Conservation (phyloP, 139 green algal species). For the Chlorella sp. region DNA sequence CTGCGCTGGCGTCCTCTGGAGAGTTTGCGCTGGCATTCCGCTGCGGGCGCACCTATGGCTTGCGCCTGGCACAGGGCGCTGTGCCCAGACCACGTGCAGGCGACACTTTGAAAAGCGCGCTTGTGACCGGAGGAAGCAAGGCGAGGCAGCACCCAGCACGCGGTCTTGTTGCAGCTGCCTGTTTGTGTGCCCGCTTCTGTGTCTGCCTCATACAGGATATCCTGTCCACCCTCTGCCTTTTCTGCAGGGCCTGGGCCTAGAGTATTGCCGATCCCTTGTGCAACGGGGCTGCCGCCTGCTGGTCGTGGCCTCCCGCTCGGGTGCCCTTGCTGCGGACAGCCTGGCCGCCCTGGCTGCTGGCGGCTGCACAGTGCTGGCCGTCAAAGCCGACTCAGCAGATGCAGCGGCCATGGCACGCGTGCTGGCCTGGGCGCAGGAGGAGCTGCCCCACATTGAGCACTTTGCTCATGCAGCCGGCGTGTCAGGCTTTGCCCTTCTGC, state of each 20-base stretch:
- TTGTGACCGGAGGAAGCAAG: conserved; percentile 4
- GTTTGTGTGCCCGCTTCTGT: not conserved
- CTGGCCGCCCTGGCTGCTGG: not conserved
- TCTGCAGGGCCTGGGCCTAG: not conserved
- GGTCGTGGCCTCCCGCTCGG: not conserved
- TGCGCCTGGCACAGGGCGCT: not conserved
- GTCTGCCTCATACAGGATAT: not conserved
- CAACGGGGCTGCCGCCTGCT: not conserved
- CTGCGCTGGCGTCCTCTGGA: not conserved
- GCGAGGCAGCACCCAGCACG: not conserved
- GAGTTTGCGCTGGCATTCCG: not conserved
- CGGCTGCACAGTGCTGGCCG: not conserved
- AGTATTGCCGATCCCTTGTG: not conserved
- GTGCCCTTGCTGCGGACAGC: not conserved
- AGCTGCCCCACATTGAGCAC: conserved; percentile 36
- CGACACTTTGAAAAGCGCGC: not conserved
- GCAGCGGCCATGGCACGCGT: not conserved
- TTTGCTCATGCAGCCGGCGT: conserved; percentile 45
- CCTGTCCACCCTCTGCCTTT: not conserved
- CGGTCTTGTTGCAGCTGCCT: not conserved
- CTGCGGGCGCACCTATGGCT: not conserved
- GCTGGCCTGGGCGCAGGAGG: conserved; percentile 29
- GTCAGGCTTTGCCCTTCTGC: conserved; percentile 29
- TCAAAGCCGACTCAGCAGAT: not conserved
- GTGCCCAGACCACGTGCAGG: not conserved